Conservation (phyloP, 192 early-diverging fungal species). For the Mortierella alpina region DNA sequence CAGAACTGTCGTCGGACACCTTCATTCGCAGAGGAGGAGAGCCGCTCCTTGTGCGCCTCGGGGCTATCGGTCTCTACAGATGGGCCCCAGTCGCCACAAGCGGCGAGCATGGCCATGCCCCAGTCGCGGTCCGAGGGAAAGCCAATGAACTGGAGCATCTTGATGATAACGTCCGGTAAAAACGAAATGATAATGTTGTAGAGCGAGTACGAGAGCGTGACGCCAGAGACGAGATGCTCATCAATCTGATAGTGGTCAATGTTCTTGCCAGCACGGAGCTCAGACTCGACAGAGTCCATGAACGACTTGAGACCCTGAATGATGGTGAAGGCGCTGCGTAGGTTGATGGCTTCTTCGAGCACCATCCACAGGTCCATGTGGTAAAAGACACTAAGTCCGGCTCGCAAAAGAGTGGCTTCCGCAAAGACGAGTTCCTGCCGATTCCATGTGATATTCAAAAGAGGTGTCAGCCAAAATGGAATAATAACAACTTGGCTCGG, state of each 20-base stretch:
- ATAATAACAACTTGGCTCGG: no score
- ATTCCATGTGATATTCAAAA: not conserved
- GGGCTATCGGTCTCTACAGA: conserved; percentile 44
- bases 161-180: conserved; percentile 75
- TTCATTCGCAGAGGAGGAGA: conserved; percentile 53
- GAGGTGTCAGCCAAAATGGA: not conserved
- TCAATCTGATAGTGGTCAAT: conserved; percentile 70
- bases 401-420: conserved; percentile 78
- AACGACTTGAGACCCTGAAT: conserved; percentile 69
- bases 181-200: conserved; percentile 86
- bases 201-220: conserved; percentile 79
- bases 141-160: conserved; percentile 86
- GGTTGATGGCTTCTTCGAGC: conserved; percentile 81
- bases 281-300: conserved; percentile 58
- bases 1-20: conserved; percentile 85
- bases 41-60: conserved; percentile 42
- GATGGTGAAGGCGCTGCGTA: conserved; percentile 74
- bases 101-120: conserved; percentile 77
- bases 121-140: conserved; percentile 81
- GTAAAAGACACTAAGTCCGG: conserved; percentile 77
- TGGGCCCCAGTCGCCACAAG: conserved; percentile 77
- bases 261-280: conserved; percentile 60
- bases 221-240: conserved; percentile 84
- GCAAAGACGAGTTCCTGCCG: conserved; percentile 82
- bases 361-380: conserved; percentile 82